Percentiles rank a stretch among this genome's conserved stretches.
Conservation (phyloP, 305 asterid species). For the Nicotiana rustica region DNA sequence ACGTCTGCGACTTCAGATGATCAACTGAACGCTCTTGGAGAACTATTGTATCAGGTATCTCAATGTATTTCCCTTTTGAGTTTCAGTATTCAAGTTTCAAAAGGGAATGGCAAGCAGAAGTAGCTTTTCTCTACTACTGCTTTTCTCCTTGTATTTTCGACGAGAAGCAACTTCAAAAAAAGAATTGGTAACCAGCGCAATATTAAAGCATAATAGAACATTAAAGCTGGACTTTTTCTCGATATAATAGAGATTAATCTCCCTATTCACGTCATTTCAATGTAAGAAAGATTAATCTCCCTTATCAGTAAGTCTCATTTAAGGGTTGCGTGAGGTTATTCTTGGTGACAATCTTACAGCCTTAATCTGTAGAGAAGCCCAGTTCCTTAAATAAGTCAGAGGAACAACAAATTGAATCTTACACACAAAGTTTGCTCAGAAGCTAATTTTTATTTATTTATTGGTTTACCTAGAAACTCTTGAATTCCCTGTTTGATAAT, state of each 20-base stretch:
- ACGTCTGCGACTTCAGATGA: slow-evolving; percentile 86
- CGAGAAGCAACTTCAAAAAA: neutral
- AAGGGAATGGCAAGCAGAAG: neutral
- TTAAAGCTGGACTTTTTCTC: neutral
- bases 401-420: neutral
- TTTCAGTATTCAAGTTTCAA: neutral
- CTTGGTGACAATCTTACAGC: neutral
- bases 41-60: slow-evolving; percentile 84
- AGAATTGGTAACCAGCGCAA: neutral
- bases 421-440: neutral
- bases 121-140: neutral
- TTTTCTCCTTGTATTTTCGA: neutral
- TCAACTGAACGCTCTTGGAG: slow-evolving; percentile 88
- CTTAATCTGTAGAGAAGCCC: neutral
- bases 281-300: slow-evolving; percentile 22
- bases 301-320: neutral
- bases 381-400: neutral
- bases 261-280: neutral
- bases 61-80: neutral
- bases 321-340: neutral
- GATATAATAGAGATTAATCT: neutral
- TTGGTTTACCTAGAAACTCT: neutral
- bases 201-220: neutral
- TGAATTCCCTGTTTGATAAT: neutral
- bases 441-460: neutral